These are phyloP conservation scores for Elongisporangium senticosum DNA, from an alignment of 352 stramenopile genomes.

Conservation along the genomic window DNA sequence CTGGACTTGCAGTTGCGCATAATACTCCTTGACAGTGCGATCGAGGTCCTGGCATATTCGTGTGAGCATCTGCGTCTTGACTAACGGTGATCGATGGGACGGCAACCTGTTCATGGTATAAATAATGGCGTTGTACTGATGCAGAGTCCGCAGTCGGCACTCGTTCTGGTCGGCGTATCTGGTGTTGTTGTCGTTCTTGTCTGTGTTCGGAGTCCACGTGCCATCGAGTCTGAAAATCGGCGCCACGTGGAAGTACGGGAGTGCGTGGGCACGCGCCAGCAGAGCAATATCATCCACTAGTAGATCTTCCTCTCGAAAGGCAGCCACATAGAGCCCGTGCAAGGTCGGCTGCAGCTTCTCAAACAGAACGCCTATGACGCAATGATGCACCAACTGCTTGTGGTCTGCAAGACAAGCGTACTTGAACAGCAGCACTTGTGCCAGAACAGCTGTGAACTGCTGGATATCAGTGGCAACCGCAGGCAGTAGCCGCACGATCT, in stretches of 20 bases:
- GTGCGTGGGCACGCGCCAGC: conserved; percentile 17
- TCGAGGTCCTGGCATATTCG: conserved; percentile 42
- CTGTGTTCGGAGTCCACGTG: conserved; percentile 16
- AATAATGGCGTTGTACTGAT: conserved; percentile 32
- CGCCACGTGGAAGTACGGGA: conserved; percentile 36
- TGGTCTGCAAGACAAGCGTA: conserved; percentile 24
- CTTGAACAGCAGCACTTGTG: conserved; percentile 54
- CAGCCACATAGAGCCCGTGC: conserved; percentile 43
- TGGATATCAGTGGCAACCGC: conserved; percentile 44
- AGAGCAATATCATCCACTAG: conserved; percentile 27
- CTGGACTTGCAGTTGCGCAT: conserved; percentile 14
- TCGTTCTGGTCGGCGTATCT: conserved; percentile 14
- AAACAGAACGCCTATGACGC: conserved; percentile 53
- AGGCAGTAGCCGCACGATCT: conserved; percentile 26
- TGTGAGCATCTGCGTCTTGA: conserved; percentile 43
- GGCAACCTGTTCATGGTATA: conserved; percentile 38
- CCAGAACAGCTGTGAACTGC: conserved; percentile 42
- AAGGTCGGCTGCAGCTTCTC: conserved; percentile 56
- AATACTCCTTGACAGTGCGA: conserved; percentile 34
- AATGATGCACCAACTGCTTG: conserved; percentile 25
- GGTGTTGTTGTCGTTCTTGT: not conserved
- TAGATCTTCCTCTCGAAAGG: conserved; percentile 44
- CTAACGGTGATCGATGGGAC: conserved; percentile 45
- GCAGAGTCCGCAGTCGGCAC: conserved; percentile 19
- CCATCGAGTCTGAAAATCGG: conserved; percentile 49